phyloP scores from a whole-genome alignment of 306 rosid species.

The Gastrolobium bilobum region DNA sequence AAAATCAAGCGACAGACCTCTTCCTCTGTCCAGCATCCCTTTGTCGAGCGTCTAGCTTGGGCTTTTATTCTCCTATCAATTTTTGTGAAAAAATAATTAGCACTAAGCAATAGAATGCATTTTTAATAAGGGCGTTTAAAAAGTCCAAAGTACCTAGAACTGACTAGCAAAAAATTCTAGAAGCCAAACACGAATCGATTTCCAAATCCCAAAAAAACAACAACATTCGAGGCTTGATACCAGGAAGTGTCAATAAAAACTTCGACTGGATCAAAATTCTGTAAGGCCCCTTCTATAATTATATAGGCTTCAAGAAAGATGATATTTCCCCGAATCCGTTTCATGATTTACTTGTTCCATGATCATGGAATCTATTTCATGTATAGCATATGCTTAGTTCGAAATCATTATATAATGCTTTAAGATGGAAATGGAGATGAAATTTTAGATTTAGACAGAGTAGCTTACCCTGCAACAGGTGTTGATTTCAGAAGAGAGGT shows the following conservation, averaged over 20 bases:
- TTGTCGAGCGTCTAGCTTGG: constrained; percentile 54
- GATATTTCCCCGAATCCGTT: neutral
- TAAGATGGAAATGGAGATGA: constrained; percentile 8
- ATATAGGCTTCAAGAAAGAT: neutral
- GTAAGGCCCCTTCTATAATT: too few relatives aligned
- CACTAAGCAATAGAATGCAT: neutral
- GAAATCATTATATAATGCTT: neutral
- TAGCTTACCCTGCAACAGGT: constrained; percentile 50
- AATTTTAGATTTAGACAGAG: neutral
- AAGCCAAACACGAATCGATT: neutral
- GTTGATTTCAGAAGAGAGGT: constrained; percentile 41
- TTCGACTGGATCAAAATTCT: too few relatives aligned
- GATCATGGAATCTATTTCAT: neutral
- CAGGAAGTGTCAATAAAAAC: too few relatives aligned
- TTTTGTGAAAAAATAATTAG: neutral
- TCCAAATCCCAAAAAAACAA: neutral
- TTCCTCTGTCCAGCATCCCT: constrained; percentile 61
- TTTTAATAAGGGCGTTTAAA: too few relatives aligned
- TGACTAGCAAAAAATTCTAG: neutral
- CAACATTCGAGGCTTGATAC: too few relatives aligned
- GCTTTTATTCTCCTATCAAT: constrained; percentile 51
- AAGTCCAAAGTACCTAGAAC: neutral
- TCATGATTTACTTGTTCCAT: neutral
- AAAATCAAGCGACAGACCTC: constrained; percentile 55
- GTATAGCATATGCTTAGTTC: neutral